Evolutionary conservation across 2,329 filamentous ascomycete species (phyloP), one percentile per base, ranked within the genome.

Genomic region (Domatiomyces globalis): DNA sequence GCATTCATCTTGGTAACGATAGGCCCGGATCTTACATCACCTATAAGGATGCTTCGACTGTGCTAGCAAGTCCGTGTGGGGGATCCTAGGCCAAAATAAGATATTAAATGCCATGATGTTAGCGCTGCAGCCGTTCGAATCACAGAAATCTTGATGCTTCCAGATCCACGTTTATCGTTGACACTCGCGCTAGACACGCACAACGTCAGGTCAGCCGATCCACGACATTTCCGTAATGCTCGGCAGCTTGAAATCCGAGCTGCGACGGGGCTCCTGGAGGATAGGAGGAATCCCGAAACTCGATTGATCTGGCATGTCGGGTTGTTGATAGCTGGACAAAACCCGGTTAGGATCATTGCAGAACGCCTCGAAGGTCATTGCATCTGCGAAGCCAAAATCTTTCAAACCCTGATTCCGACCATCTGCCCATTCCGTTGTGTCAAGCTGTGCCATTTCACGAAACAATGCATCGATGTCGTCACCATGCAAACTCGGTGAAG

Each of bases 301-400:
- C 10, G 33, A 15, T 39, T 39, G 33, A 39, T 39, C 33, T 15
- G 33, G 33, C 12, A 39, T 39, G 33, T 39, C 15, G 10, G 47
- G 43, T 5, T 52, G 47, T 17, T 25, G 46, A 27, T 36, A 43
- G 43, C 51, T 52, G 3, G 52, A 51, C 22, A 54, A 46, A 5
- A 46, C 42, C 25, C 69, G 66, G 53, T 71, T 68, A 3, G 69
- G 69, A 50, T 71, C 69, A 55, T 71, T 67, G 27, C 69, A 71
- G 50, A 71, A 71, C 4, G 66, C 68, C 50, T 70, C 66, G 50
- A 71, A 71, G 2, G 69, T 70, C 18, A 58, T 66, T 46, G 70
- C 67, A 43, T 71, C 69, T n/a, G 67, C 55, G 47, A 71, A 71
- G 0, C 69, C 69, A 54, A 71, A 71, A 43, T 71, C 69, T 51